Percentiles rank a stretch among this genome's conserved stretches.
These are phyloP conservation scores for Auriscalpium microsporum DNA, from an alignment of 768 basidiomycete species.

Conservation along the genomic window DNA sequence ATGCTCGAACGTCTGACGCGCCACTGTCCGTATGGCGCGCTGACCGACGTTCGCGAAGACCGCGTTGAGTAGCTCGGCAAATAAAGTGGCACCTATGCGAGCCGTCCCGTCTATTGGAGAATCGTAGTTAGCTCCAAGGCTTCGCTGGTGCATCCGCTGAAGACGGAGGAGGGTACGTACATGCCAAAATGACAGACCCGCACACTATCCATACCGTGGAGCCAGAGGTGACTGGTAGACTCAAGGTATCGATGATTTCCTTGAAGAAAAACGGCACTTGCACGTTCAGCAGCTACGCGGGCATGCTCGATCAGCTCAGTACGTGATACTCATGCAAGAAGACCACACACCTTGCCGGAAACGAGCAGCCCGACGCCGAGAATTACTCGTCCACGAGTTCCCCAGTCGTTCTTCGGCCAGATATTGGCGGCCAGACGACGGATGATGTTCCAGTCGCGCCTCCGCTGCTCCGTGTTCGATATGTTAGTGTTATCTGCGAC, in stretches of 20 bases:
- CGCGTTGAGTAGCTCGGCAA: conserved; percentile 88
- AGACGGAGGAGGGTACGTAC: conserved; percentile 43
- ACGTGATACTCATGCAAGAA: background rate
- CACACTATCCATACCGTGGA: conserved; percentile 88
- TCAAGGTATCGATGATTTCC: conserved; percentile 79
- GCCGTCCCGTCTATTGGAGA: conserved; percentile 70
- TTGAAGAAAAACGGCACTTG: conserved; percentile 99
- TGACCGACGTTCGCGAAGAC: conserved; percentile 96
- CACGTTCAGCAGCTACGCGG: conserved; percentile 75
- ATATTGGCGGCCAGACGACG: conserved; percentile 78
- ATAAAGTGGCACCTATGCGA: conserved; percentile 82
- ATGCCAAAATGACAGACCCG: conserved; percentile 85
- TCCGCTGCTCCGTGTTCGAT: conserved; percentile 41
- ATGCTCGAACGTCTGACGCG: conserved; percentile 92
- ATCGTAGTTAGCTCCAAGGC: too few species aligned
- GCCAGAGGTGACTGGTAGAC: conserved; percentile 64
- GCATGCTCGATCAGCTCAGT: background rate
- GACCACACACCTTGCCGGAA: conserved; percentile 67
- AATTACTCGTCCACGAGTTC: conserved; percentile 72
- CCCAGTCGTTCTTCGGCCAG: conserved; percentile 86
- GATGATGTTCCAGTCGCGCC: conserved; percentile 82
- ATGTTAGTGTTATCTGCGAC: background rate
- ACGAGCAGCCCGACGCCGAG: conserved; percentile 76
- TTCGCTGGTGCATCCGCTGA: background rate
- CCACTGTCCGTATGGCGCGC: conserved; percentile 87